Evolutionary conservation across 2,329 filamentous ascomycete genomes (phyloP).

Genomic region (Epichloe gansuensis): DNA sequence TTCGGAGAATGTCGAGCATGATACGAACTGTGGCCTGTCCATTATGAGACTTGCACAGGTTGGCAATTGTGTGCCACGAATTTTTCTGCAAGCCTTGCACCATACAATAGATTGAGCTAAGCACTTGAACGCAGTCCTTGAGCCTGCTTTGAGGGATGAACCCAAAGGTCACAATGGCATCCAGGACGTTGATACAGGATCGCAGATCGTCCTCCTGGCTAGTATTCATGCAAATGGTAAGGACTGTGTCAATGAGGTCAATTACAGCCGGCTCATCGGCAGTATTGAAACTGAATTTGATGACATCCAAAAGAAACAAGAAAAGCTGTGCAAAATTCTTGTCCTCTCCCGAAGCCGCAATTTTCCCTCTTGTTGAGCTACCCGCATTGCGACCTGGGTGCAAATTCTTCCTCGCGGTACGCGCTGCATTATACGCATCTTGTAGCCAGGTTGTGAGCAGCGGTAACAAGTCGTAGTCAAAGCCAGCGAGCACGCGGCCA

Average conservation of each 20-base stretch:
- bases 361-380: slow-evolving; percentile 23
- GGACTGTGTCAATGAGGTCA: slow-evolving; percentile 47
- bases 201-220: slow-evolving; percentile 51
- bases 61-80: slow-evolving; percentile 58
- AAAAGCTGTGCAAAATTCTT: slow-evolving; percentile 54
- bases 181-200: slow-evolving; percentile 55
- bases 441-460: slow-evolving; percentile 50
- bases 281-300: slow-evolving; percentile 65
- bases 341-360: slow-evolving; percentile 38
- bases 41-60: slow-evolving; percentile 62
- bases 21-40: slow-evolving; percentile 57
- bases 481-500: slow-evolving; percentile 51
- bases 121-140: slow-evolving; percentile 53
- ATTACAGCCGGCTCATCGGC: slow-evolving; percentile 51
- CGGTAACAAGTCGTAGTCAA: slow-evolving; percentile 55
- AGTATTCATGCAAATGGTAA: slow-evolving; percentile 58
- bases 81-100: slow-evolving; percentile 48
- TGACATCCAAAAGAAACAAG: slow-evolving; percentile 51
- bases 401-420: slow-evolving; percentile 36
- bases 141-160: slow-evolving; percentile 53
- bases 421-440: slow-evolving; percentile 40
- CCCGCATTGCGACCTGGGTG: slow-evolving; percentile 24
- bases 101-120: slow-evolving; percentile 60
- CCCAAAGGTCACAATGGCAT: slow-evolving; percentile 60
- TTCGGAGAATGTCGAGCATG: slow-evolving; percentile 48